Evolutionary conservation across 202 grass and related monocot genomes (phyloP).

Genomic region (Brachypodium distachyon): DNA sequence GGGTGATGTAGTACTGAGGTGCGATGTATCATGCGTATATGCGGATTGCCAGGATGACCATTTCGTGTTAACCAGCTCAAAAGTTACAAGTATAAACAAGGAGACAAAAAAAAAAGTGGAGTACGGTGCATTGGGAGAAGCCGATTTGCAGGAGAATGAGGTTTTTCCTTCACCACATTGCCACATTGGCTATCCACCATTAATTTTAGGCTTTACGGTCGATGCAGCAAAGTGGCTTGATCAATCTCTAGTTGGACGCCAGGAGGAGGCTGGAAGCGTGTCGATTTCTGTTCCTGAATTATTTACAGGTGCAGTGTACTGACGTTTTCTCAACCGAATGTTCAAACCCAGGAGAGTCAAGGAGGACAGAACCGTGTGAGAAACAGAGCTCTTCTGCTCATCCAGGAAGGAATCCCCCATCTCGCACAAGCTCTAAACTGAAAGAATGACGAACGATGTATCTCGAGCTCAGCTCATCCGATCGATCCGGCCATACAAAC

Average conservation of each 20-base stretch:
- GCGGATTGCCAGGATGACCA: too few species aligned
- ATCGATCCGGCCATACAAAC: background rate
- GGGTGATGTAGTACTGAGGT: too few species aligned
- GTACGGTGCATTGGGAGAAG: too few species aligned
- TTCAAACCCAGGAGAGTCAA: background rate
- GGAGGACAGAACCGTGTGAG: background rate
- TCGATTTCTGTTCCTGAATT: background rate
- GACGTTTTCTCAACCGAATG: background rate
- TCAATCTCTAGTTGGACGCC: background rate
- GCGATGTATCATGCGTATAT: too few species aligned
- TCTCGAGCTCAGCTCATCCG: too few species aligned
- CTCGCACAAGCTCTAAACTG: too few species aligned
- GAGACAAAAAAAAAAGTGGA: too few species aligned
- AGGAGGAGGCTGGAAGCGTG: background rate
- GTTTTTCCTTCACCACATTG: background rate
- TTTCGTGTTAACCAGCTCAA: too few species aligned
- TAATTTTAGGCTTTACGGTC: background rate
- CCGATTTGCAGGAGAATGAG: background rate
- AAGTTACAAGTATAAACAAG: too few species aligned
- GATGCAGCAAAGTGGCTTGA: background rate
- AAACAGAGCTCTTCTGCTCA: background rate
- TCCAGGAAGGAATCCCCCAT: too few species aligned
- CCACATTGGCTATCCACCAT: background rate
- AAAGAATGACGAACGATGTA: too few species aligned
- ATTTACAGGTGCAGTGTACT: background rate